Evolutionary conservation across 192 early-diverging fungal species (phyloP).

Genomic region (Rhizophagus clarus): DNA sequence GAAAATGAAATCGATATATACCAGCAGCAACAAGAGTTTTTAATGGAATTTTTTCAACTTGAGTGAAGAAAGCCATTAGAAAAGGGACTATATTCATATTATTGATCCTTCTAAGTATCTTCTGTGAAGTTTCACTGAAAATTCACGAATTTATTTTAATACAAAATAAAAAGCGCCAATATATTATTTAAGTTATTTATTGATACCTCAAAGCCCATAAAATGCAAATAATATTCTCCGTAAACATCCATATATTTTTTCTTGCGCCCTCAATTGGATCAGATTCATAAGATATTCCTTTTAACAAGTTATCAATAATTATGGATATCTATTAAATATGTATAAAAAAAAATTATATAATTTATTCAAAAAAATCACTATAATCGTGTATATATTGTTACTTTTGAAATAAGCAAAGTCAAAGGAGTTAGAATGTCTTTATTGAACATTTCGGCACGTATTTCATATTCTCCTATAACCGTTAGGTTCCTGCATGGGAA

Average conservation of each 20-base stretch:
- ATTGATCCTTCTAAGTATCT: conserved; percentile 68
- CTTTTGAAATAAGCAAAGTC: conserved; percentile 46
- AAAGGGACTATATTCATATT: conserved; percentile 61
- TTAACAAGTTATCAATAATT: conserved; percentile 40
- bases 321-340: conserved; percentile 30
- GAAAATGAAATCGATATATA: conserved; percentile 16
- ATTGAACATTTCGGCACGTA: conserved; percentile 59
- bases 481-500: conserved; percentile 57
- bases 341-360: background rate
- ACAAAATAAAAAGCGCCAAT: background rate
- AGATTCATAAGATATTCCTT: conserved; percentile 28
- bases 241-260: conserved; percentile 57
- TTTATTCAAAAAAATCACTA: no score
- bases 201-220: conserved; percentile 51
- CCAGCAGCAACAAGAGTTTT: conserved; percentile 57
- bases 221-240: conserved; percentile 61
- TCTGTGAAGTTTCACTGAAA: conserved; percentile 69
- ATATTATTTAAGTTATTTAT: background rate
- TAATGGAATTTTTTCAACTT: conserved; percentile 48
- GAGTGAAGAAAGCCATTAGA: conserved; percentile 69
- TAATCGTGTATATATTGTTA: conserved; percentile 28
- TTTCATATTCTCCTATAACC: conserved; percentile 52
- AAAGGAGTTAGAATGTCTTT: conserved; percentile 59
- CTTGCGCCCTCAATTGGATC: conserved; percentile 44
- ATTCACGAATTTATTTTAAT: background rate